Percentiles rank a stretch among this genome's conserved stretches.
Conservation (phyloP, 805 yeast species). For the Kurtzmaniella fragi region DNA sequence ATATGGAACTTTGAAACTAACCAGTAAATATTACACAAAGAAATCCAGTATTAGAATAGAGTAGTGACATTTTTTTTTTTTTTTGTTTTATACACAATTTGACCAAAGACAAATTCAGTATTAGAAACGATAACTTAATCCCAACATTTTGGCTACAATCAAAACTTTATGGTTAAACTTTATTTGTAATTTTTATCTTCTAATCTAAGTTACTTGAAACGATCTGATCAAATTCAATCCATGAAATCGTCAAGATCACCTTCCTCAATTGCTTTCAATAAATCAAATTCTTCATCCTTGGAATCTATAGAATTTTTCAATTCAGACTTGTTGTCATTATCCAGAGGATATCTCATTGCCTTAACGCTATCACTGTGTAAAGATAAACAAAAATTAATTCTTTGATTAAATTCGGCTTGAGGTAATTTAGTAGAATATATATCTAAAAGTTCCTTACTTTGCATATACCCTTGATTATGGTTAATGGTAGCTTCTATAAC, state of each 20-base stretch:
- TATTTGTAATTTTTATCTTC: no score
- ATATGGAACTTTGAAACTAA: no score
- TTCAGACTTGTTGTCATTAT: slow-evolving; percentile 27
- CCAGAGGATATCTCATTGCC: slow-evolving; percentile 86
- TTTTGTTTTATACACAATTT: no score
- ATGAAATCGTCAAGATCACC: slow-evolving; percentile 50
- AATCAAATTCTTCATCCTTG: slow-evolving; percentile 37
- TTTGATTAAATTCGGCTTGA: slow-evolving; percentile 81
- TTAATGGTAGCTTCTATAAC: slow-evolving; percentile 93
- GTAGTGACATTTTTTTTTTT: no score
- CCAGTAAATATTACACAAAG: no score
- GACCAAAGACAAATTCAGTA: no score
- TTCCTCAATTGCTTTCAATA: slow-evolving; percentile 47
- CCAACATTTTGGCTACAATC: no score
- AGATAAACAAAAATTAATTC: slow-evolving; percentile 87
- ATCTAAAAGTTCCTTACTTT: slow-evolving; percentile 80
- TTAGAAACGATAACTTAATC: no score
- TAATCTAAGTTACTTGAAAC: no score
- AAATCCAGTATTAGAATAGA: no score
- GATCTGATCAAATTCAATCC: slow-evolving; percentile 21
- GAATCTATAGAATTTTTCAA: slow-evolving; percentile 23
- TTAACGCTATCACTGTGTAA: slow-evolving; percentile 89
- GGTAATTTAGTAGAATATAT: slow-evolving; percentile 86
- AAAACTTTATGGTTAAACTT: no score
- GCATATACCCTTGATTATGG: slow-evolving; percentile 88